Conservation (phyloP, 2,329 filamentous ascomycete genomes). For the Phialocephala sp. region DNA sequence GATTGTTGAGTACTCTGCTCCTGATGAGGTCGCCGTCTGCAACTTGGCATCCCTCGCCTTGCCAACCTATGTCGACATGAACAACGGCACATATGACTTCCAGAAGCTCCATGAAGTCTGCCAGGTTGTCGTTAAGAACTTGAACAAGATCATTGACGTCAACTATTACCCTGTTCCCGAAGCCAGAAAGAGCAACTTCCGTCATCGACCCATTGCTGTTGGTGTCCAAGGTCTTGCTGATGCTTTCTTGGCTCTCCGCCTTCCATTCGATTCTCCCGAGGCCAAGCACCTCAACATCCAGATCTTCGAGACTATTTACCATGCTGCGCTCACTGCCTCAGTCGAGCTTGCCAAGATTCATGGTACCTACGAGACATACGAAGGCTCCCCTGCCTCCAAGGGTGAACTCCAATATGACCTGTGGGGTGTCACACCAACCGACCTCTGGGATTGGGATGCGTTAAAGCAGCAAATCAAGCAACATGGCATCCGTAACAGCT, state of each 20-base stretch:
- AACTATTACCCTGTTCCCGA: slow-evolving; percentile 98
- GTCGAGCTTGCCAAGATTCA: slow-evolving; percentile 82
- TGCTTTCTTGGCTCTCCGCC: slow-evolving; percentile 93
- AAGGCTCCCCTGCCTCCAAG: slow-evolving; percentile 92
- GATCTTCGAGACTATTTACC: slow-evolving; percentile 99
- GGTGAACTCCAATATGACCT: slow-evolving; percentile 98
- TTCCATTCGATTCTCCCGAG: slow-evolving; percentile 96
- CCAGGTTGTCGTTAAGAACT: slow-evolving; percentile 89
- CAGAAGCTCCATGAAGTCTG: slow-evolving; percentile 94
- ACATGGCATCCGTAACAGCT: slow-evolving; percentile 92
- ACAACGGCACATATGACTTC: slow-evolving; percentile 88
- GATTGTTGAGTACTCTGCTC: slow-evolving; percentile 96
- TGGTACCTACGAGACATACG: slow-evolving; percentile 87
- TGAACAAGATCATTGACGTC: slow-evolving; percentile 98
- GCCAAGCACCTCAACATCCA: slow-evolving; percentile 94
- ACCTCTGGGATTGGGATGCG: slow-evolving; percentile 94
- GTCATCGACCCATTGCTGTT: slow-evolving; percentile 92
- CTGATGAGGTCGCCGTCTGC: slow-evolving; percentile 98
- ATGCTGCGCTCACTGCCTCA: slow-evolving; percentile 89
- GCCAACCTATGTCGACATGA: slow-evolving; percentile 88
- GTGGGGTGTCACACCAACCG: slow-evolving; percentile 93
- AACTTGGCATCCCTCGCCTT: slow-evolving; percentile 95
- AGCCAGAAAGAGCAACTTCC: slow-evolving; percentile 94
- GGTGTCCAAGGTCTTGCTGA: slow-evolving; percentile 98
- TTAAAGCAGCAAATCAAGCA: slow-evolving; percentile 92